phyloP scores from a whole-genome alignment of 768 basidiomycete genomes.

The Chalciporus pseudorubinellus region DNA sequence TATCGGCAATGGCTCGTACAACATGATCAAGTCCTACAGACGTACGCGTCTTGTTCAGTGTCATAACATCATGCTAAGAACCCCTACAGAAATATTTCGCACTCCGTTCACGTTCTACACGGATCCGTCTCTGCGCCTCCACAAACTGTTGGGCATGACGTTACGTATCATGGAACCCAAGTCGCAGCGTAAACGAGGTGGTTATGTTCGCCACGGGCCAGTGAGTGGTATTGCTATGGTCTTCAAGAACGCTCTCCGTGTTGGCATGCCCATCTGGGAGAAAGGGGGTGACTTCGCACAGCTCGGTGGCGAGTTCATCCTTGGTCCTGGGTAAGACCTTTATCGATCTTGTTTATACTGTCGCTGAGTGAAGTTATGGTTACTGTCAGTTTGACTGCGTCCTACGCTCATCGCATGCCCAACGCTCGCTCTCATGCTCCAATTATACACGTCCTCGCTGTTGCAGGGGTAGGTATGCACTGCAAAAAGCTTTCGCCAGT shows the following conservation, averaged over 20 bases:
- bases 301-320: conserved; percentile 87
- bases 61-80: background rate
- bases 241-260: conserved; percentile 62
- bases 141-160: conserved; percentile 77
- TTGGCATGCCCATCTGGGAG: conserved; percentile 81
- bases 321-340: conserved; percentile 58
- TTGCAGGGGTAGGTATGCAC: conserved; percentile 47
- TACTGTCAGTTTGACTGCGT: conserved; percentile 51
- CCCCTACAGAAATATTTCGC: conserved; percentile 58
- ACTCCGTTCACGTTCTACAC: conserved; percentile 76
- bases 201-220: conserved; percentile 64
- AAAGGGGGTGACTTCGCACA: conserved; percentile 74
- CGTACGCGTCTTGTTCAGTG: conserved; percentile 36
- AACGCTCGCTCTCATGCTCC: conserved; percentile 71
- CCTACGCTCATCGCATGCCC: conserved; percentile 85
- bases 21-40: conserved; percentile 73
- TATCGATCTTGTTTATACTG: conserved; percentile 16
- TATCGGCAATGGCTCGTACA: conserved; percentile 75
- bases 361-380: conserved; percentile 1
- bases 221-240: conserved; percentile 74
- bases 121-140: conserved; percentile 67
- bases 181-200: conserved; percentile 43
- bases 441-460: conserved; percentile 63
- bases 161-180: conserved; percentile 43
- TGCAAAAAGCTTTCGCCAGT: conserved; percentile 20